A percentile compares a stretch with the other conserved stretches of the same genome.
These are phyloP conservation scores for Cladophialophora immunda DNA, from an alignment of 2,329 filamentous ascomycete genomes.

Conservation along the genomic window DNA sequence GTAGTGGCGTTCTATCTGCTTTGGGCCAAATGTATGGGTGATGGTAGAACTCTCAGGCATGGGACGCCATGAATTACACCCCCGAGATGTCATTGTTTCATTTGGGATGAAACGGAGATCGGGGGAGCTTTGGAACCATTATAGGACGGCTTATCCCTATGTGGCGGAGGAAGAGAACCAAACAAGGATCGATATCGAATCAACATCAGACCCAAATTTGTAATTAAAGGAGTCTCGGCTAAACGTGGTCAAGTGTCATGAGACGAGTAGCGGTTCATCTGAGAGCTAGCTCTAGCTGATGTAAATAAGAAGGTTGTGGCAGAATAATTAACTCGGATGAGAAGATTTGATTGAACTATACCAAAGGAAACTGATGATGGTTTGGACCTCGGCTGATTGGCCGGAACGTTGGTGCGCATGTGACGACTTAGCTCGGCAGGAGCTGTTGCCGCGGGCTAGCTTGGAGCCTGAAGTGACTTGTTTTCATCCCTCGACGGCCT, in stretches of 20 bases:
- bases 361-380: no score
- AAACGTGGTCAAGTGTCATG: slow-evolving; percentile 15
- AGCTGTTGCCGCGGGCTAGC: slow-evolving; percentile 6
- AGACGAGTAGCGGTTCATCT: slow-evolving; percentile 17
- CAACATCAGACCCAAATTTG: no score
- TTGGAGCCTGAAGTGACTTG: slow-evolving; percentile 17
- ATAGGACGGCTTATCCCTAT: slow-evolving; percentile 18
- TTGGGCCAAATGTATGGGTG: slow-evolving; percentile 21
- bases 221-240: slow-evolving; percentile 12
- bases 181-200: slow-evolving; percentile 20
- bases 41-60: slow-evolving; percentile 7
- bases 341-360: slow-evolving; percentile 24
- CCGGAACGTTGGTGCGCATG: slow-evolving; percentile 17
- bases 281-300: slow-evolving; percentile 22
- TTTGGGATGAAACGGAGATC: slow-evolving; percentile 14
- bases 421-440: no score
- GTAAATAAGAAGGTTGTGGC: slow-evolving; percentile 15
- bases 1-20: slow-evolving; percentile 22
- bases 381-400: slow-evolving; percentile 11
- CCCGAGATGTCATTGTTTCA: background rate
- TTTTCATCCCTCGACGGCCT: slow-evolving; percentile 14
- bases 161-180: slow-evolving; percentile 16
- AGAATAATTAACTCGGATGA: slow-evolving; percentile 19
- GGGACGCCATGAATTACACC: slow-evolving; percentile 7
- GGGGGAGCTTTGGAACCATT: slow-evolving; percentile 21